Percentiles rank a stretch among this genome's conserved stretches.
phyloP scores from a whole-genome alignment of 176 grass and related monocot species.

The Oryza longistaminata region DNA sequence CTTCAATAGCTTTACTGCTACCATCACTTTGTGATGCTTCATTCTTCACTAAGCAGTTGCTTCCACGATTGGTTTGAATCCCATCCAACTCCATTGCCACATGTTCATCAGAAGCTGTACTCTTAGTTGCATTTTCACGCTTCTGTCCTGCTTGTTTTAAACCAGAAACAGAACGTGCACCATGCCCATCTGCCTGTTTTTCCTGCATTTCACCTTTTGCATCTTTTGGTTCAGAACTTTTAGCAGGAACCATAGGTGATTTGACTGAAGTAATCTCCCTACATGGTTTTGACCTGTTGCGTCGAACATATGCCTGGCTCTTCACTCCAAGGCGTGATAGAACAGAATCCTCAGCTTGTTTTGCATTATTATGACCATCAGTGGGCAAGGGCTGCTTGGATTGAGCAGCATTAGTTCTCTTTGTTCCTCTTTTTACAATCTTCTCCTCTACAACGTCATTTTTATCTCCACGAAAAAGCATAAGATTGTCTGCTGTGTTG shows the following conservation, averaged over 20 bases:
- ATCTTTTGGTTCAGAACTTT: constrained; percentile 37
- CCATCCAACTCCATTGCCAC: constrained; percentile 25
- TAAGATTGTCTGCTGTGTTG: constrained; percentile 85
- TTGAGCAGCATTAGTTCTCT: constrained; percentile 57
- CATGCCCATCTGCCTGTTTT: constrained; percentile 34
- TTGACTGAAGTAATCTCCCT: constrained; percentile 51
- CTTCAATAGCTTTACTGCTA: constrained; percentile 38
- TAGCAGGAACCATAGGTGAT: constrained; percentile 36
- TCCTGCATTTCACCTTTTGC: constrained; percentile 20
- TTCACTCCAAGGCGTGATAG: constrained; percentile 58
- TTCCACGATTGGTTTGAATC: constrained; percentile 35
- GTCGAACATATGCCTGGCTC: constrained; percentile 55
- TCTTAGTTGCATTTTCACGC: constrained; percentile 23
- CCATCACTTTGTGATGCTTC: neutral
- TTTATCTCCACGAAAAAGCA: constrained; percentile 70
- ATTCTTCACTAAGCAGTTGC: constrained; percentile 29
- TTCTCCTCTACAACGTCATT: constrained; percentile 51
- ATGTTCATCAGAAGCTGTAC: constrained; percentile 43
- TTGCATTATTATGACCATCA: constrained; percentile 55
- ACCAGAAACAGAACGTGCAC: constrained; percentile 39
- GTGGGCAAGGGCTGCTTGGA: constrained; percentile 44
- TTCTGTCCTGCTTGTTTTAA: constrained; percentile 46
- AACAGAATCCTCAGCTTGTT: constrained; percentile 65
- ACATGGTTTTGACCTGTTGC: constrained; percentile 55
- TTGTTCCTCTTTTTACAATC: constrained; percentile 58